Conservation (phyloP, 208 protist species). For the Leishmania gerbilli region DNA sequence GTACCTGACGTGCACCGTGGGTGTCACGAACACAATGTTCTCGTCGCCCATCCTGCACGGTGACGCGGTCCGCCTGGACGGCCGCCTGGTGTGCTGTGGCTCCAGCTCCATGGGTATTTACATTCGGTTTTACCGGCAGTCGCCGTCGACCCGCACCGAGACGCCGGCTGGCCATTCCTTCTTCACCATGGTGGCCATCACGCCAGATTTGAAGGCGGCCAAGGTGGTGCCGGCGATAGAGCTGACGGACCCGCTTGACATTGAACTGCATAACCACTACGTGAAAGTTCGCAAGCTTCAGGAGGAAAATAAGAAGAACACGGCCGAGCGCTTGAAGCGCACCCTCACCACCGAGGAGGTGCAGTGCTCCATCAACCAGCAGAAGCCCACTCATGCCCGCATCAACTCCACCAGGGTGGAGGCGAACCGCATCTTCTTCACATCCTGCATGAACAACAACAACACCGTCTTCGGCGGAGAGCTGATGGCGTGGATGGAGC, state of each 20-base stretch:
- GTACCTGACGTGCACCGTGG: slow-evolving; percentile 77
- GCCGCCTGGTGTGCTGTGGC: slow-evolving; percentile 77
- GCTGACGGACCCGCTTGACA: slow-evolving; percentile 66
- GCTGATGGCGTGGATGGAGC: slow-evolving; percentile 93
- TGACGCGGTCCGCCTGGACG: slow-evolving; percentile 81
- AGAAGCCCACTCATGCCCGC: slow-evolving; percentile 54
- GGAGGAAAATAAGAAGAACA: slow-evolving; percentile 37
- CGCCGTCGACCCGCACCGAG: slow-evolving; percentile 62
- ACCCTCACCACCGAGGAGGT: slow-evolving; percentile 48
- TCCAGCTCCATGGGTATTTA: slow-evolving; percentile 83
- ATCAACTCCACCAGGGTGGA: slow-evolving; percentile 55
- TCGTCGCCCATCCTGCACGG: slow-evolving; percentile 82
- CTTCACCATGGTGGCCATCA: slow-evolving; percentile 91
- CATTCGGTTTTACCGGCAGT: slow-evolving; percentile 76
- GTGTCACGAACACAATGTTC: slow-evolving; percentile 85
- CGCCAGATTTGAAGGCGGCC: slow-evolving; percentile 64
- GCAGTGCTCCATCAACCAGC: slow-evolving; percentile 63
- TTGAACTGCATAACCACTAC: slow-evolving; percentile 70
- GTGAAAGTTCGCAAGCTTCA: slow-evolving; percentile 43
- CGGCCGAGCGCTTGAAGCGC: slow-evolving; percentile 13
- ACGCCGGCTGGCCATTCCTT: slow-evolving; percentile 76
- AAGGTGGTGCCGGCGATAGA: slow-evolving; percentile 85
- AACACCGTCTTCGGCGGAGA: slow-evolving; percentile 94
- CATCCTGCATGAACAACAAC: slow-evolving; percentile 90
- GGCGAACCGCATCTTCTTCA: slow-evolving; percentile 89